phyloP scores from a whole-genome alignment of 2,329 filamentous ascomycete species.

The Trichoderma simmonsii region DNA sequence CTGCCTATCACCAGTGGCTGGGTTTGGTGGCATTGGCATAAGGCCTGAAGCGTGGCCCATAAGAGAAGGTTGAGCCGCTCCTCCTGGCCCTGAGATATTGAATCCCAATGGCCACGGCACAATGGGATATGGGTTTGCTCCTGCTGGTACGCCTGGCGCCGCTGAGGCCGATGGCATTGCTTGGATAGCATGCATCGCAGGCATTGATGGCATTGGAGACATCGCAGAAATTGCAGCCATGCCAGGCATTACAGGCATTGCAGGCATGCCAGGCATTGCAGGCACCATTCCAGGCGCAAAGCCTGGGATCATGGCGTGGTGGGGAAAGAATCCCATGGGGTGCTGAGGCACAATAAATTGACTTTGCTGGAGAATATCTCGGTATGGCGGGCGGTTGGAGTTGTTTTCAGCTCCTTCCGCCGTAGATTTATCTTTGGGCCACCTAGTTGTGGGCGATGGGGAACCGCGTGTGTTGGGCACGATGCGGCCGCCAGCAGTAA shows the following conservation, averaged over 20 bases:
- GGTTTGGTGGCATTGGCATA: constrained; percentile 23
- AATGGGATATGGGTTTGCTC: constrained; percentile 34
- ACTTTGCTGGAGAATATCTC: constrained; percentile 18
- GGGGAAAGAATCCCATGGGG: constrained; percentile 25
- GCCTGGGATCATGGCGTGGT: constrained; percentile 31
- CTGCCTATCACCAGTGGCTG: constrained; percentile 29
- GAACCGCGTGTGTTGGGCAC: constrained; percentile 60
- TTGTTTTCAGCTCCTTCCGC: constrained; percentile 27
- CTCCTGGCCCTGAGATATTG: constrained; percentile 31
- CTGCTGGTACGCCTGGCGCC: constrained; percentile 25
- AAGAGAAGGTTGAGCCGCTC: constrained; percentile 27
- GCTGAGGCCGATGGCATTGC: constrained; percentile 29
- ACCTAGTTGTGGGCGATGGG: constrained; percentile 52
- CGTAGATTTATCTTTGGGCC: constrained; percentile 40
- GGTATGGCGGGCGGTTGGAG: constrained; percentile 23
- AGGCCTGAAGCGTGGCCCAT: constrained; percentile 24
- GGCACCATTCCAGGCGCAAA: constrained; percentile 30
- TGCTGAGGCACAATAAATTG: constrained; percentile 19
- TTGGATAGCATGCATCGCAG: background rate
- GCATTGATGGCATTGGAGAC: background rate
- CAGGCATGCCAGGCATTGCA: constrained; percentile 25
- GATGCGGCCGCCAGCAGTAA: constrained; percentile 65
- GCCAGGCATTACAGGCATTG: background rate
- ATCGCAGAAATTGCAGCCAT: background rate
- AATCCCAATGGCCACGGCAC: constrained; percentile 43